Evolutionary conservation across 768 basidiomycete species (phyloP), one percentile per base, ranked within the genome.

Genomic region (Tylopilus felleus): DNA sequence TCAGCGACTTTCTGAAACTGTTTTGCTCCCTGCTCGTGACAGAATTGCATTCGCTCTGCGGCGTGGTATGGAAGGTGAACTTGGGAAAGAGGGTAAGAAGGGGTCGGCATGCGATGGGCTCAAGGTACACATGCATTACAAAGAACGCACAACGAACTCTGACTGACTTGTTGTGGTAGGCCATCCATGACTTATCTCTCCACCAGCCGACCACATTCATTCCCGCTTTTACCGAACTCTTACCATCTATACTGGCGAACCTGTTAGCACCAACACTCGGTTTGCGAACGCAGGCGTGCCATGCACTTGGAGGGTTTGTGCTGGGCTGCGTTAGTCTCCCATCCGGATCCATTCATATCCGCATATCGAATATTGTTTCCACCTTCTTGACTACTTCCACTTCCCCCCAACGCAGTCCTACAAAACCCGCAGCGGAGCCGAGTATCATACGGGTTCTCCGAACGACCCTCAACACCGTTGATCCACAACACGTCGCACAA

Each of bases 21-120:
- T 92, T 21, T 74, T 93, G 14, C 61, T 72, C 10, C 85, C 85
- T 7, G 81, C 86, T 7, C 79, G 77, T 8, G 80, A 84, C 60
- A 78, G 85, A 23, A 89, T 93, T 31, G 78, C 85, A 2, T 83
- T 81, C 53, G 87, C 88, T 3, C 65, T 93, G 19, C 78, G 82
- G 47, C 83, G 90, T 41, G 91, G 86, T 23, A 79, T 93, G 54
- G 86, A 88, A 51, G 91, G 91, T 8, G 86, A 92, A 57, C 79
- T 93, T 14, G 91, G 91, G 6, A 90, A 89, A 65, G 91, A 93
- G 67, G 91, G 91, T 10, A 93, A 93, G 75, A 92, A 90, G 63
- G 91, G 91, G 0, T 83, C 90, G 5, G 79, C 77, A 2, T 86
- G 79, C 31, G 90, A 93, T 67, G 88, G 87, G 21, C 76, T 91